phyloP scores from a whole-genome alignment of 106 monocot genomes.

The Dendrobium officinale region DNA sequence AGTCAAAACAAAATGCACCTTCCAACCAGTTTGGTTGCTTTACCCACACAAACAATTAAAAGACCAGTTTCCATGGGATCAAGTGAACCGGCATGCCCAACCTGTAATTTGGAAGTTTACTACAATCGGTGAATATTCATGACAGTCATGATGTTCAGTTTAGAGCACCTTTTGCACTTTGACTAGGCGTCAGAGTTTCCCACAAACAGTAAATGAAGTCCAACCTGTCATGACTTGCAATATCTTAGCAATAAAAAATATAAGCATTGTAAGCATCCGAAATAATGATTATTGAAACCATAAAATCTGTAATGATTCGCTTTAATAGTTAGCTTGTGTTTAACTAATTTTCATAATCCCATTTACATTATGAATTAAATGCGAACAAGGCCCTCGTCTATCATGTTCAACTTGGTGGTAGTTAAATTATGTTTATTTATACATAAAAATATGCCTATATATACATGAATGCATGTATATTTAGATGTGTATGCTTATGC shows the following conservation, averaged over 20 bases:
- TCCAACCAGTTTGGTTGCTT: conserved; percentile 89
- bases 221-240: conserved; percentile 50
- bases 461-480: no score
- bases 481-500: no score
- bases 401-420: no score
- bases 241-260: background rate
- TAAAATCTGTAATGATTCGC: background rate
- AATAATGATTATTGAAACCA: background rate
- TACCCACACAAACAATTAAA: conserved; percentile 92
- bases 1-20: conserved; percentile 31
- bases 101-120: conserved; percentile 32
- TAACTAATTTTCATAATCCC: no score
- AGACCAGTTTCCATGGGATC: conserved; percentile 98
- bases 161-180: conserved; percentile 83
- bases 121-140: background rate
- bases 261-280: background rate
- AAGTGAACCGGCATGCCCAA: conserved; percentile 96
- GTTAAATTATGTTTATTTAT: no score
- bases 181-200: conserved; percentile 79
- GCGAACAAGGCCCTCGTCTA: no score
- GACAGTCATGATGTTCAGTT: background rate
- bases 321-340: background rate
- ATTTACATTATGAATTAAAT: no score
- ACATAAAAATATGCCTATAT: no score
- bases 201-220: conserved; percentile 99